Percentiles rank a stretch among this genome's conserved stretches.
phyloP scores from a whole-genome alignment of 768 basidiomycete species.

The Termitomyces sp. region DNA sequence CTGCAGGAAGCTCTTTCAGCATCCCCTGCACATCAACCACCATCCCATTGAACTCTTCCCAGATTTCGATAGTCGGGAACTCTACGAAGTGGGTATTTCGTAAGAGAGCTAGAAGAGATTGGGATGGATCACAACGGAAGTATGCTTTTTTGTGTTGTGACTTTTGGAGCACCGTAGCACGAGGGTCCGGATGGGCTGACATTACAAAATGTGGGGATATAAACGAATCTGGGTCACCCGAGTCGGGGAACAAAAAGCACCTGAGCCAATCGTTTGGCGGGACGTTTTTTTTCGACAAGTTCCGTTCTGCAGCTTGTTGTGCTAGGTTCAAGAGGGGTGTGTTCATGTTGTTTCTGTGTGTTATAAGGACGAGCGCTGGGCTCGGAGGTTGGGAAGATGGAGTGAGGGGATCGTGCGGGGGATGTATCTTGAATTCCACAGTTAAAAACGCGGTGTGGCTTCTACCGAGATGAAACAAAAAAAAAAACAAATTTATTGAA shows the following conservation, averaged over 20 bases:
- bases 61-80: conserved; percentile 78
- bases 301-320: conserved; percentile 25
- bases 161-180: conserved; percentile 19
- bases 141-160: conserved; percentile 33
- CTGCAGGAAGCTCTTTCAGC: conserved; percentile 25
- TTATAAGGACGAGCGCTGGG: conserved; percentile 47
- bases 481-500: conserved; percentile 4
- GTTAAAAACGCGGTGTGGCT: conserved; percentile 65
- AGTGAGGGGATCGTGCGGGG: conserved; percentile 39
- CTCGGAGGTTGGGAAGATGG: conserved; percentile 29
- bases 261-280: conserved; percentile 51
- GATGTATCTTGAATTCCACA: conserved; percentile 66
- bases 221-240: conserved; percentile 54
- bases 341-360: conserved; percentile 57
- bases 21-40: conserved; percentile 53
- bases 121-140: conserved; percentile 50
- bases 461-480: conserved; percentile 31
- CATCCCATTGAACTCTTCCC: conserved; percentile 61
- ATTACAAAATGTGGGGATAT: conserved; percentile 57
- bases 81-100: conserved; percentile 69
- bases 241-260: conserved; percentile 45
- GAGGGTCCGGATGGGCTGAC: conserved; percentile 36
- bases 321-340: conserved; percentile 43
- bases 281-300: conserved; percentile 29
- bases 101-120: conserved; percentile 44